A percentile compares a stretch with the other conserved stretches of the same genome.
These are phyloP conservation scores for Ceratocystis destructans DNA, from an alignment of 2,329 filamentous ascomycete species.

Conservation along the genomic window DNA sequence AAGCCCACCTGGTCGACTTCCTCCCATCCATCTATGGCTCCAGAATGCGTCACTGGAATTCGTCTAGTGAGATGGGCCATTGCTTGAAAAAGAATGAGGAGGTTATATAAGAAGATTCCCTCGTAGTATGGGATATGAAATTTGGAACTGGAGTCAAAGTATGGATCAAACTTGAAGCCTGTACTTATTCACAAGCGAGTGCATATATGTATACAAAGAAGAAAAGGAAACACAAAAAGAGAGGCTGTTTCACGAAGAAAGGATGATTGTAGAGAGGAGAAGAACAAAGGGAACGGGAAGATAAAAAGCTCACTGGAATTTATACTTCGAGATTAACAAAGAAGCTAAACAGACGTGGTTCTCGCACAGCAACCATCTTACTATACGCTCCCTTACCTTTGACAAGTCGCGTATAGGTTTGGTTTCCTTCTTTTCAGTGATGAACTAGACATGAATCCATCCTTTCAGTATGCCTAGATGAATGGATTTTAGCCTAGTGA, in stretches of 20 bases:
- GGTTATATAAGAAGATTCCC: too few species aligned
- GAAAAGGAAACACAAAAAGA: neutral
- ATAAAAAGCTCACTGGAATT: neutral
- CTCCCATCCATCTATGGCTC: slow-evolving; percentile 8
- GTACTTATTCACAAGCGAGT: neutral
- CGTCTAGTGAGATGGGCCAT: slow-evolving; percentile 8
- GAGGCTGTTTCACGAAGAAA: neutral
- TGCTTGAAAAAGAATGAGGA: neutral
- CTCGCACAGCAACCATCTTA: neutral
- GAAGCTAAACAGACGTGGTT: neutral
- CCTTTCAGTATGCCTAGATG: neutral
- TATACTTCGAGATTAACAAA: neutral
- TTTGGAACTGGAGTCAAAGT: neutral
- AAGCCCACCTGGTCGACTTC: slow-evolving; percentile 8
- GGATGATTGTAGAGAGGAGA: too few species aligned
- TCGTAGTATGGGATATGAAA: neutral
- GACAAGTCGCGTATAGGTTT: neutral
- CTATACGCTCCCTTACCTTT: neutral
- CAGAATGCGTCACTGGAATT: slow-evolving; percentile 7
- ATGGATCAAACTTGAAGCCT: neutral
- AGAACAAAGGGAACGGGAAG: too few species aligned
- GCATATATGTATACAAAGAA: neutral
- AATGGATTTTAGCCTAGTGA: too few species aligned
- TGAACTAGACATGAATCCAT: neutral
- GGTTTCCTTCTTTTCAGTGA: neutral